These are phyloP conservation scores for Candida ponderosae DNA, from an alignment of 805 yeast genomes.

Conservation along the genomic window DNA sequence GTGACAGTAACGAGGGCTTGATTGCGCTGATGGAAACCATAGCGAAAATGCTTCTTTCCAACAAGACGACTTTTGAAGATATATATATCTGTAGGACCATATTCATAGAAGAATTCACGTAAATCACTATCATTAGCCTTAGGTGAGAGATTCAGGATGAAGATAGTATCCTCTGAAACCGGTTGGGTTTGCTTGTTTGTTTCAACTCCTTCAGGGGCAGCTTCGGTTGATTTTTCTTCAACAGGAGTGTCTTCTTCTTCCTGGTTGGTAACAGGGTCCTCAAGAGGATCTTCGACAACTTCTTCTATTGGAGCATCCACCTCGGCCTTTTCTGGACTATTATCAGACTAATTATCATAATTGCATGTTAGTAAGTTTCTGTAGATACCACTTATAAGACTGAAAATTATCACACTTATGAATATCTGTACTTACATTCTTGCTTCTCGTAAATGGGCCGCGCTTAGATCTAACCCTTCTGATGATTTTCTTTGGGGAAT, in stretches of 20 bases:
- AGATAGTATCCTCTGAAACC: conserved; percentile 38
- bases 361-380: background rate
- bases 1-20: conserved; percentile 46
- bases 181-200: conserved; percentile 1
- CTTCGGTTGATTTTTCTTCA: background rate
- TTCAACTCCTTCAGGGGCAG: background rate
- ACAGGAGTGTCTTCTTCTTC: background rate
- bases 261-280: background rate
- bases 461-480: conserved; percentile 10
- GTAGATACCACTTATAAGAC: too few relatives aligned
- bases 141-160: conserved; percentile 31
- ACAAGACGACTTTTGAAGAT: conserved; percentile 32
- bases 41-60: conserved; percentile 19
- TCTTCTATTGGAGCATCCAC: background rate
- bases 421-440: background rate
- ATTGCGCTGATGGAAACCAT: conserved; percentile 23
- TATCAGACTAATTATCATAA: too few relatives aligned
- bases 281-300: background rate
- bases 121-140: conserved; percentile 36
- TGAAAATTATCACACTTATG: too few relatives aligned
- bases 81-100: conserved; percentile 38
- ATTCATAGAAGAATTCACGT: conserved; percentile 35
- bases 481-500: conserved; percentile 20
- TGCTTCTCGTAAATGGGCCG: background rate
- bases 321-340: background rate